These are phyloP conservation scores for Athelia sp. DNA, from an alignment of 1,284 basidiomycete genomes.

Conservation along the genomic window DNA sequence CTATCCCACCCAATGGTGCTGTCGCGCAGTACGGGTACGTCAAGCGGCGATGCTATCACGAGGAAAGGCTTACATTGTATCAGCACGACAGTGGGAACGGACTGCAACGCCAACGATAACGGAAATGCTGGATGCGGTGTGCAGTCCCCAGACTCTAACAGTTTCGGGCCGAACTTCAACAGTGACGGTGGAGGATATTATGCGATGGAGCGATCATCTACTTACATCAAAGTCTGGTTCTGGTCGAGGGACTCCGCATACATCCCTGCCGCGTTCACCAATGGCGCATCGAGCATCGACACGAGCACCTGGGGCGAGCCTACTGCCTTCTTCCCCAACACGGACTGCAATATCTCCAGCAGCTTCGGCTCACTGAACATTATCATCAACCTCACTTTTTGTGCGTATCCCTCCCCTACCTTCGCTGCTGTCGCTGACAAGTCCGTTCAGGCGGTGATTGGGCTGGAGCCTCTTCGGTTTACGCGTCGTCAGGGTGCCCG, in stretches of 20 bases:
- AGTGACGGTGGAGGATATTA: conserved; percentile 58
- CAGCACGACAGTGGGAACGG: conserved; percentile 31
- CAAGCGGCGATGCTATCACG: conserved; percentile 6
- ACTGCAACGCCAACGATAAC: conserved; percentile 54
- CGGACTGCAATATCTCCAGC: conserved; percentile 41
- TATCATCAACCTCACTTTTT: conserved; percentile 50
- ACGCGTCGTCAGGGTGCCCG: neutral
- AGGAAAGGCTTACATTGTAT: neutral
- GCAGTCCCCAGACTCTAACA: conserved; percentile 32
- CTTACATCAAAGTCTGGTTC: conserved; percentile 55
- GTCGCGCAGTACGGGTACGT: conserved; percentile 44
- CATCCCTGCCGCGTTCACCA: conserved; percentile 41
- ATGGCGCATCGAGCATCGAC: conserved; percentile 34
- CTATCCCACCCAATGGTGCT: conserved; percentile 44
- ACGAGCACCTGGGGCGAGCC: conserved; percentile 53
- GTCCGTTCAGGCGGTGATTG: neutral
- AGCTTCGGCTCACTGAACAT: conserved; percentile 57
- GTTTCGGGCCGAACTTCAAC: conserved; percentile 62
- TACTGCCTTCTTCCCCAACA: conserved; percentile 50
- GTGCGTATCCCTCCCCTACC: conserved; percentile 21
- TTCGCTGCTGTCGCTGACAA: neutral
- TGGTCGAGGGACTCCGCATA: conserved; percentile 39
- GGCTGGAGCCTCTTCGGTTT: neutral
- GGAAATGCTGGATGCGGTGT: conserved; percentile 69
- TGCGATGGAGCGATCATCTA: conserved; percentile 45